phyloP scores from a whole-genome alignment of 2,329 filamentous ascomycete species.

The Epichloe sylvatica region DNA sequence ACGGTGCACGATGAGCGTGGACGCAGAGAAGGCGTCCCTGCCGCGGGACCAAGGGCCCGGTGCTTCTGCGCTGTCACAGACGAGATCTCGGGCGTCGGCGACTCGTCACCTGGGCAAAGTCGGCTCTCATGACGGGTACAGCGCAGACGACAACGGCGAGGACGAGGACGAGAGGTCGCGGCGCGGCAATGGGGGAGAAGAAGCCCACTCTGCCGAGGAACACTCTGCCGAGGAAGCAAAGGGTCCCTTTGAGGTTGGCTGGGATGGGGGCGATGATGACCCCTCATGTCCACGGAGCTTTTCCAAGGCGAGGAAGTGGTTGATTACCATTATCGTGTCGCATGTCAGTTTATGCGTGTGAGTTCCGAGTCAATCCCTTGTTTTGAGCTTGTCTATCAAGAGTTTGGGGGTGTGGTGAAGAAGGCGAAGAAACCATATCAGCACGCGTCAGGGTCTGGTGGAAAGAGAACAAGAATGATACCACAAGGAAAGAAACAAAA shows the following conservation, averaged over 20 bases:
- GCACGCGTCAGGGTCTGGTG: too few relatives aligned
- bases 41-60: neutral
- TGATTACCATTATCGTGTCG: constrained; percentile 62
- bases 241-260: constrained; percentile 54
- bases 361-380: constrained; percentile 29
- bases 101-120: neutral
- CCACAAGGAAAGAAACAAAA: neutral
- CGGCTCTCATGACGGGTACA: constrained; percentile 32
- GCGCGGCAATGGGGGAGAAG: constrained; percentile 5
- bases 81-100: neutral
- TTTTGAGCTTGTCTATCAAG: neutral
- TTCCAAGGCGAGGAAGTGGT: constrained; percentile 55
- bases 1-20: neutral
- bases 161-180: neutral
- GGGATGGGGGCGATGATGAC: constrained; percentile 59
- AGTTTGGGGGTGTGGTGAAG: neutral
- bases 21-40: constrained; percentile 3
- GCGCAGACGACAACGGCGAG: constrained; percentile 20
- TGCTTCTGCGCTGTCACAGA: neutral
- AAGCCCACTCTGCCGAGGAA: neutral
- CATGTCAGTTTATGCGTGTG: constrained; percentile 70
- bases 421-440: too few relatives aligned
- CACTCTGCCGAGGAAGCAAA: constrained; percentile 14
- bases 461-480: neutral
- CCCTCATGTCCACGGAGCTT: constrained; percentile 62